A percentile compares a stretch with the other conserved stretches of the same genome.
Evolutionary conservation across 2,329 filamentous ascomycete species (phyloP).

Genomic region (Cytospora piceicola): DNA sequence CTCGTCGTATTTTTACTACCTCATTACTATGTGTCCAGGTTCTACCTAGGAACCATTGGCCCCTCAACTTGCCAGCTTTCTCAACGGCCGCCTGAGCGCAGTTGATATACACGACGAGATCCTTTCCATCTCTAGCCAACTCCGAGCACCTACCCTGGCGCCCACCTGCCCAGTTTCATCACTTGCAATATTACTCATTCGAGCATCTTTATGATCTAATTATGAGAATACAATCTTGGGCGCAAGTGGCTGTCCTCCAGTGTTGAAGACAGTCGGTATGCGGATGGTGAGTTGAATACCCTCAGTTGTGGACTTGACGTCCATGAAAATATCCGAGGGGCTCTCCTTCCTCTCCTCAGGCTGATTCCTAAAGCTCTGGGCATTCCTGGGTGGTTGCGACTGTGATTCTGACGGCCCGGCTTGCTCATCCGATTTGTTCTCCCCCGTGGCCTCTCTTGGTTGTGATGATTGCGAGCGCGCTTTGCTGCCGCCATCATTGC

Average conservation of each 20-base stretch:
- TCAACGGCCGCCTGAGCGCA: not conserved
- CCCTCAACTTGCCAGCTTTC: not conserved
- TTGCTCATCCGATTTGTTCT: constrained; percentile 35
- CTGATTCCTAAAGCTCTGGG: constrained; percentile 44
- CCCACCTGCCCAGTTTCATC: not conserved
- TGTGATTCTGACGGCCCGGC: constrained; percentile 36
- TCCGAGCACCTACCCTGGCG: constrained; percentile 1
- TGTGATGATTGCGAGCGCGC: constrained; percentile 30
- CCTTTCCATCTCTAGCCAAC: not conserved
- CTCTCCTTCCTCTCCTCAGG: constrained; percentile 40
- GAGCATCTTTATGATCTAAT: not conserved
- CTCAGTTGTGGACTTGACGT: constrained; percentile 61
- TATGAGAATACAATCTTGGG: constrained; percentile 41
- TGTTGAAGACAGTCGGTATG: constrained; percentile 59
- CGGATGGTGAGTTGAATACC: constrained; percentile 62
- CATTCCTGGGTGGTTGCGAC: constrained; percentile 42
- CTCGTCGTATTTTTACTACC: not conserved
- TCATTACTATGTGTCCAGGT: not conserved
- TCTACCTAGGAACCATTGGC: not conserved
- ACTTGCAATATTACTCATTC: not conserved
- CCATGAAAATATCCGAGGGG: constrained; percentile 59
- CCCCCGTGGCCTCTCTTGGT: constrained; percentile 28
- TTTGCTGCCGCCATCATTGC: constrained; percentile 33
- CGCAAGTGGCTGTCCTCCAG: constrained; percentile 35
- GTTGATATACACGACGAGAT: not conserved